These are phyloP conservation scores for Corylus heterophylla DNA, from an alignment of 306 rosid genomes.

Conservation along the genomic window DNA sequence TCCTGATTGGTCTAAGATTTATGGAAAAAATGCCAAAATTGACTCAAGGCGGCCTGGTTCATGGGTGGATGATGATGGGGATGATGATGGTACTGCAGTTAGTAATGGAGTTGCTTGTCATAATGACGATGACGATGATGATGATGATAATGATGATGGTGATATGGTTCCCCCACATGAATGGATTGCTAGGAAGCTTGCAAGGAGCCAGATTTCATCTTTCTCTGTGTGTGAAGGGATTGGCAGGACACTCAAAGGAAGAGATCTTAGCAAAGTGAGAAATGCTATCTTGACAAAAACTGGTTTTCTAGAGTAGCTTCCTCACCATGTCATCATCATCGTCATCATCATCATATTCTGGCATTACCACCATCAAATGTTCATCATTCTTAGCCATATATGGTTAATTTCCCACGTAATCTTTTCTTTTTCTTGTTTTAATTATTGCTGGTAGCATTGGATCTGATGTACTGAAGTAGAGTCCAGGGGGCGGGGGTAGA, in stretches of 20 bases:
- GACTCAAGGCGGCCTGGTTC: conserved; percentile 28
- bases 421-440: neutral
- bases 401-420: conserved; percentile 25
- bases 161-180: conserved; percentile 91
- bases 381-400: conserved; percentile 2
- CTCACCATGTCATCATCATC: conserved; percentile 4
- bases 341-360: conserved; percentile 27
- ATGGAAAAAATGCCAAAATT: conserved; percentile 48
- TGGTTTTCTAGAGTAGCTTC: conserved; percentile 76
- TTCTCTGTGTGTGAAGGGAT: conserved; percentile 90
- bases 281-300: conserved; percentile 80
- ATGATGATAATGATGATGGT: conserved; percentile 41
- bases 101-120: conserved; percentile 17
- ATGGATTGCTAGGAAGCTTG: conserved; percentile 87
- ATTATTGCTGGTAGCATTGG: conserved; percentile 1
- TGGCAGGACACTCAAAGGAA: conserved; percentile 91
- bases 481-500: conserved; percentile 8
- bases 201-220: conserved; percentile 85
- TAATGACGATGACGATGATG: conserved; percentile 16
- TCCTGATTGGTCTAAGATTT: conserved; percentile 92
- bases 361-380: neutral
- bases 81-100: neutral
- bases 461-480: conserved; percentile 1
- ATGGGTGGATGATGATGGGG: neutral
- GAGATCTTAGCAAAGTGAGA: conserved; percentile 95